These are phyloP conservation scores for Esteya vermicola DNA, from an alignment of 2,329 filamentous ascomycete species.

Conservation along the genomic window DNA sequence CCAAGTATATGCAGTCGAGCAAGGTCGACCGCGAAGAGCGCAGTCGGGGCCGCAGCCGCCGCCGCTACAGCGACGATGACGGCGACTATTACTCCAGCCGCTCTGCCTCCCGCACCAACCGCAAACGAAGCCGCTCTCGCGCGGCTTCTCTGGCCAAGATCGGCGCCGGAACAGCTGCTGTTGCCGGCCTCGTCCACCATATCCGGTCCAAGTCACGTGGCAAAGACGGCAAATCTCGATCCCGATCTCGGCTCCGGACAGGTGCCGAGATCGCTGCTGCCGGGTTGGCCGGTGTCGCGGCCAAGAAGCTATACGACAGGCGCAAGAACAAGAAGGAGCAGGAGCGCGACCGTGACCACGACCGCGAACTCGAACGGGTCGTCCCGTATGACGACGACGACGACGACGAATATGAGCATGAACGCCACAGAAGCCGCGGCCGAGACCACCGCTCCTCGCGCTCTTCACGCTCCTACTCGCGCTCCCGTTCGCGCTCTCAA, in stretches of 20 bases:
- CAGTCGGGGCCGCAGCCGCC: constrained; percentile 39
- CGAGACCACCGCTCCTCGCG: constrained; percentile 15
- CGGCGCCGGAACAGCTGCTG: constrained; percentile 41
- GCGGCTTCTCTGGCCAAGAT: constrained; percentile 41
- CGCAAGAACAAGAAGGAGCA: constrained; percentile 45
- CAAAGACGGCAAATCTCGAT: constrained; percentile 21
- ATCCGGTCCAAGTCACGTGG: constrained; percentile 36
- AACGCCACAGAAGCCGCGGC: too few species aligned
- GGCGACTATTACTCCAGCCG: constrained; percentile 17
- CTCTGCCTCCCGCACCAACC: constrained; percentile 26
- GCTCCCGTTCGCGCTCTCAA: constrained; percentile 11
- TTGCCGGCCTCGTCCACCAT: constrained; percentile 44
- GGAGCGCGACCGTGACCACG: constrained; percentile 20
- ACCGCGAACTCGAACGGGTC: constrained; percentile 18
- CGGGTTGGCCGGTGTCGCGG: constrained; percentile 44
- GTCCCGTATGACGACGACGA: constrained; percentile 15
- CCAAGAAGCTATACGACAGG: constrained; percentile 46
- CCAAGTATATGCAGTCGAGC: constrained; percentile 47
- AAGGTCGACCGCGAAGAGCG: constrained; percentile 46
- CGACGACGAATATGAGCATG: constrained; percentile 17
- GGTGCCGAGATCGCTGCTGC: constrained; percentile 48
- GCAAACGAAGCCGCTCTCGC: constrained; percentile 21
- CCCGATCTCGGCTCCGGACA: constrained; percentile 32
- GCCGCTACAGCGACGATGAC: constrained; percentile 24
- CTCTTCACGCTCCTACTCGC: constrained; percentile 18